Evolutionary conservation across 176 grass and related monocot genomes (phyloP), one percentile per base, ranked within the genome.

Genomic region (Oryza longistaminata): DNA sequence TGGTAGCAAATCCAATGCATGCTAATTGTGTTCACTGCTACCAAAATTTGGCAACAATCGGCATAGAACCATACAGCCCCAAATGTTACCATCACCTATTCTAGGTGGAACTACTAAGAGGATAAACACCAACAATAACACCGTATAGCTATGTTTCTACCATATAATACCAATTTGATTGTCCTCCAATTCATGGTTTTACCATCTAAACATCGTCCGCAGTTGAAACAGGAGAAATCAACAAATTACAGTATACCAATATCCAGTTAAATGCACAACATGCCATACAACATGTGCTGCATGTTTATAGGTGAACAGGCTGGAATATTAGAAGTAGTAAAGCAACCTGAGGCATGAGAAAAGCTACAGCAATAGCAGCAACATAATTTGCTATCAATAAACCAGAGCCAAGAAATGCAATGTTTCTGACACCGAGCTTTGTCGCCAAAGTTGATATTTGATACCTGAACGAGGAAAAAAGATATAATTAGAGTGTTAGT

Each of bases 351-450:
- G 93, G 96, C 92, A 99, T 89, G 79, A 70, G 77, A 86, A 94
- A 87, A 80, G 96, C 93, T 62, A 89, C 86, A 86, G 22, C 39
- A 94, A 96, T 92, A 86, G 96, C 96, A 77, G 80, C 84, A 83
- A 95, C 11, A 90, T 98, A 98, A 76, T 98, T 98, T 79, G 84
- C 83, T 74, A 95, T n/a, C 70, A 98, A 76, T 81, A 96, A 90
- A 76, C 91, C 91, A 49, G 93, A 94, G 67, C 96, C 96, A 91
- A 98, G 91, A 50, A 95, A 95, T 26, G 93, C 91, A 66, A 98
- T 98, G 55, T 98, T 98, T 82, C 96, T 98, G 77, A 98, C 96
- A 90, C 96, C 95, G 87, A 99, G 96, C 39, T 94, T 99, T 72
- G 96, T 99, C 17, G 91, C 93, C 86, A 99, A 88, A 33, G 96